Conservation (phyloP, 768 basidiomycete species). For the Botryobasidium botryosum region DNA sequence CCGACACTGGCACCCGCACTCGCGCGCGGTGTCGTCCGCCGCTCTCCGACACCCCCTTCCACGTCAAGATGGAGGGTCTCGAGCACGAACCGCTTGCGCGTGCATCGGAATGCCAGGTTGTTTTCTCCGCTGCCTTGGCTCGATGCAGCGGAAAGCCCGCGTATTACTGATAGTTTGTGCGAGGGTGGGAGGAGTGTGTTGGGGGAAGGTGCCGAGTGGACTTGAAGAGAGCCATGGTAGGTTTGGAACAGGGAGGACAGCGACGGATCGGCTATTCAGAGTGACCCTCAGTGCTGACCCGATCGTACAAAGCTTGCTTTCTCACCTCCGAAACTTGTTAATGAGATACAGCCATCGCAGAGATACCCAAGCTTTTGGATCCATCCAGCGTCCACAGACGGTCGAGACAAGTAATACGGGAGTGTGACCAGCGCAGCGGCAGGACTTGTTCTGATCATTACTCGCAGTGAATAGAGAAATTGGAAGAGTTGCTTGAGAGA, state of each 20-base stretch:
- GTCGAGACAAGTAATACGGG: slow-evolving; percentile 37
- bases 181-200: slow-evolving; percentile 62
- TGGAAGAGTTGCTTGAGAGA: slow-evolving; percentile 40
- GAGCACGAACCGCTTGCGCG: slow-evolving; percentile 68
- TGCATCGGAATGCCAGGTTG: slow-evolving; percentile 89
- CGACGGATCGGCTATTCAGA: slow-evolving; percentile 50
- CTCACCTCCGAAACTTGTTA: slow-evolving; percentile 67
- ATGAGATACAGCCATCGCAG: slow-evolving; percentile 54
- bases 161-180: slow-evolving; percentile 65
- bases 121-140: slow-evolving; percentile 66
- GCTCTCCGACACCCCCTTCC: slow-evolving; percentile 68
- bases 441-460: slow-evolving; percentile 37
- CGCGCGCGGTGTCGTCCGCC: slow-evolving; percentile 38
- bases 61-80: slow-evolving; percentile 83
- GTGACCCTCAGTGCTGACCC: neutral
- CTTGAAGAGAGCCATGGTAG: slow-evolving; percentile 70
- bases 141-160: slow-evolving; percentile 39
- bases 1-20: neutral
- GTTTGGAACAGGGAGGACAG: slow-evolving; percentile 57
- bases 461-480: slow-evolving; percentile 56
- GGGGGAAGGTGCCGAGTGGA: slow-evolving; percentile 59
- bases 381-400: slow-evolving; percentile 38
- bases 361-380: slow-evolving; percentile 63
- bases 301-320: slow-evolving; percentile 9
- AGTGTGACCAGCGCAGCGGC: slow-evolving; percentile 49